Evolutionary conservation across 2,329 filamentous ascomycete genomes (phyloP), one percentile per base, ranked within the genome.

Genomic region (Colletotrichum australisinense): DNA sequence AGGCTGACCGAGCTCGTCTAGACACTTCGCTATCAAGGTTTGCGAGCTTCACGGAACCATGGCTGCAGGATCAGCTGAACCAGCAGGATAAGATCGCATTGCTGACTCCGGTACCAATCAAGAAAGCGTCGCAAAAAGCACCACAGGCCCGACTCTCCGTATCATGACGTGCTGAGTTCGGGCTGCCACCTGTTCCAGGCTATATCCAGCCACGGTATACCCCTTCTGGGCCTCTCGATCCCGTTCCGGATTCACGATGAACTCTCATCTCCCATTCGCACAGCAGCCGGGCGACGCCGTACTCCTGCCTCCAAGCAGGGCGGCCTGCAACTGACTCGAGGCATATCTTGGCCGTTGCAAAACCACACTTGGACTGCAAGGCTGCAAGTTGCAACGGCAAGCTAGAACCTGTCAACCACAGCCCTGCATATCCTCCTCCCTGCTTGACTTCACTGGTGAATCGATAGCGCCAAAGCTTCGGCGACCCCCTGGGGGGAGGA

Each of bases 391-490:
- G 38, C 38, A 42, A 42, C 16, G 24, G 7, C n/a, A 19, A n/a
- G 24, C 28, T 49, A 26, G 24, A 49, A 26, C 9, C 35, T n/a
- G 59, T 28, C 24, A n/a, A 22, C 59, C 9, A 35, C 42, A 49
- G 38, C 59, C 38, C 26, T 49, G 59, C 9, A 16, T 63, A n/a
- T 49, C 7, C 42, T 49, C 42, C 32, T 26, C 30, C 57, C 58
- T 49, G 59, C 24, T 46, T 49, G 38, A 49, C 38, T 22, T 62
- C 22, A 42, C 58, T 49, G 58, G 59, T 32, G 59, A 49, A 49
- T 69, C 59, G 66, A 64, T 72, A 72, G 66, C 32, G 66, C 46
- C 66, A 35, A 72, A 72, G 65, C 58, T 64, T 72, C 70, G 59
- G n/a, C 30, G 30, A 35, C 6, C 70, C 70, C 70, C 59, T 69